Evolutionary conservation across 2,329 filamentous ascomycete genomes (phyloP).

Genomic region (Blastomyces emzantsi): DNA sequence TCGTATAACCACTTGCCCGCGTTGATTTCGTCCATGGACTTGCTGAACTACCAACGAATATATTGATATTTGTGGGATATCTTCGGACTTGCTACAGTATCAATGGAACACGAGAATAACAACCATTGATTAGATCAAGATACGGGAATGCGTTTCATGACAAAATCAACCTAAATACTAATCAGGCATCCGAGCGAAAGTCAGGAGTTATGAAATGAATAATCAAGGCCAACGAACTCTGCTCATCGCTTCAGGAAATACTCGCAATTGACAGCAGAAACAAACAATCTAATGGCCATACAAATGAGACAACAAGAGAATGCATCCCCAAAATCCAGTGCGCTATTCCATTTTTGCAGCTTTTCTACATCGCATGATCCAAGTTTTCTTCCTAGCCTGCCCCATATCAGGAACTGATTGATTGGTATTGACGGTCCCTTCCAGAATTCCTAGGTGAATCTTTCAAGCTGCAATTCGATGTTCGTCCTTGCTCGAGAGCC

Average conservation of each 20-base stretch:
- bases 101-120: neutral
- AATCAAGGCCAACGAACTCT: neutral
- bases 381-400: neutral
- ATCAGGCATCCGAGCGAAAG: neutral
- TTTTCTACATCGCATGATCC: neutral
- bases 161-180: neutral
- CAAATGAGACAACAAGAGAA: neutral
- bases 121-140: neutral
- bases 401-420: neutral
- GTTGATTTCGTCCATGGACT: no score
- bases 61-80: neutral
- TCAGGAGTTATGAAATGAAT: neutral
- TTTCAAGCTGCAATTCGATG: neutral
- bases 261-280: neutral
- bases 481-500: neutral
- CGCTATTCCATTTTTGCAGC: neutral
- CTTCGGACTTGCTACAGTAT: neutral
- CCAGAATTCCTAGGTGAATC: neutral
- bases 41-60: neutral
- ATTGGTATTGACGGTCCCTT: no score
- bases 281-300: neutral
- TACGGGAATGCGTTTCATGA: no score
- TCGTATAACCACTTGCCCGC: no score
- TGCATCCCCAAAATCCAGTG: neutral
- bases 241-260: neutral